Percentiles rank a stretch among this genome's conserved stretches.
phyloP scores from a whole-genome alignment of 2,329 filamentous ascomycete genomes.

The Verticillium nubilum region DNA sequence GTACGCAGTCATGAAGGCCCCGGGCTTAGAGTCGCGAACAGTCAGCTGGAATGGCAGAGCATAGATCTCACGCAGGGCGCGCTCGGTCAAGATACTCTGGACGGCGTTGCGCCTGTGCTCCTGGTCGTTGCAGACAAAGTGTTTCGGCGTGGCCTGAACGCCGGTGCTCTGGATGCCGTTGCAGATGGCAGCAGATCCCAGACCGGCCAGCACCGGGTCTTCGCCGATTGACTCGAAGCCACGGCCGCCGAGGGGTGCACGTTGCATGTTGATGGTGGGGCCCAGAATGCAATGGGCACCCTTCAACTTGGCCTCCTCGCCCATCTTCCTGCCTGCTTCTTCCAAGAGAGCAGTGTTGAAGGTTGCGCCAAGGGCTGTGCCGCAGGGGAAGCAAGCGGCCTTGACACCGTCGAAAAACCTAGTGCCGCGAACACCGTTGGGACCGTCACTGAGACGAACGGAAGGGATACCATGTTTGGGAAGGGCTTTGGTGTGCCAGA shows the following conservation, averaged over 20 bases:
- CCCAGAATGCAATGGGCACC: slow-evolving; percentile 54
- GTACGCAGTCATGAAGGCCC: slow-evolving; percentile 54
- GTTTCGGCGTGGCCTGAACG: slow-evolving; percentile 53
- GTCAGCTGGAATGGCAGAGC: slow-evolving; percentile 52
- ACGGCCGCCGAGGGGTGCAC: slow-evolving; percentile 53
- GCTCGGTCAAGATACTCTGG: slow-evolving; percentile 47
- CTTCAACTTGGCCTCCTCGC: slow-evolving; percentile 48
- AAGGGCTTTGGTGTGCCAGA: slow-evolving; percentile 63
- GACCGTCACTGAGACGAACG: slow-evolving; percentile 61
- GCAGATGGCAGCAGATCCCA: slow-evolving; percentile 47
- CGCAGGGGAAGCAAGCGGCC: slow-evolving; percentile 57
- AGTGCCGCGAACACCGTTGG: slow-evolving; percentile 63
- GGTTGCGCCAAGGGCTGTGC: slow-evolving; percentile 51
- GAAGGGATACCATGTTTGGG: slow-evolving; percentile 57
- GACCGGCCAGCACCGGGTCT: slow-evolving; percentile 51
- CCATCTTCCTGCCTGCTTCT: slow-evolving; percentile 45
- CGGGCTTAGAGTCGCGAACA: slow-evolving; percentile 44
- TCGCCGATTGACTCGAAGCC: slow-evolving; percentile 56
- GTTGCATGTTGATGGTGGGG: slow-evolving; percentile 57
- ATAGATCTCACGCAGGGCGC: slow-evolving; percentile 55
- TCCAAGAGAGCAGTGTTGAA: slow-evolving; percentile 50
- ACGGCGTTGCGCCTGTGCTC: slow-evolving; percentile 53
- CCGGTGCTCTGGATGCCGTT: slow-evolving; percentile 51
- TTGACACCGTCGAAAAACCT: slow-evolving; percentile 61
- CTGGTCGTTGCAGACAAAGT: slow-evolving; percentile 58